Conservation (phyloP, 1,284 basidiomycete genomes). For the Cystobasidium sp. region DNA sequence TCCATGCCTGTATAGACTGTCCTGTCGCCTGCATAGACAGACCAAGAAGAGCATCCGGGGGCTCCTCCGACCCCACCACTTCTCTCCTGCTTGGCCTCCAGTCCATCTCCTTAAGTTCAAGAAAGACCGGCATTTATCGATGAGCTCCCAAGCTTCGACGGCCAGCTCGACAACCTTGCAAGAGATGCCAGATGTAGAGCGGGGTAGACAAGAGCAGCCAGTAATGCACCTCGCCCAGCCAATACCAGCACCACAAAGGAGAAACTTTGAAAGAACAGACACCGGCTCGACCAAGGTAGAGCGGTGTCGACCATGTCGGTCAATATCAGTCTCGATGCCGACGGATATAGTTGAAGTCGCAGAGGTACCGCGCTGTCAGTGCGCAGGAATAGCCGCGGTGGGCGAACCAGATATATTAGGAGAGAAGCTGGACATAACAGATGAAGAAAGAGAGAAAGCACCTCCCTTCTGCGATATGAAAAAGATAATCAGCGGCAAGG, state of each 20-base stretch:
- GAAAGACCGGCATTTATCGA: conserved; percentile 1
- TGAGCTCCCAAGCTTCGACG: conserved; percentile 3
- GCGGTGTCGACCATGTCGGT: conserved; percentile 11
- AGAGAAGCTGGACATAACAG: conserved; percentile 26
- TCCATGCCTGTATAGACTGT: background rate
- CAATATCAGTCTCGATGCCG: conserved; percentile 21
- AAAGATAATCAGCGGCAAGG: conserved; percentile 32
- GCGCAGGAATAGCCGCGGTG: background rate
- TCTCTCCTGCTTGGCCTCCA: background rate
- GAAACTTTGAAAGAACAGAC: conserved; percentile 4
- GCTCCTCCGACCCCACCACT: background rate
- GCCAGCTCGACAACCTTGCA: conserved; percentile 17
- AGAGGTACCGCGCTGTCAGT: conserved; percentile 20
- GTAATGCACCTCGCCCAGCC: background rate
- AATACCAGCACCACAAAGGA: background rate
- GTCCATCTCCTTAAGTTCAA: background rate
- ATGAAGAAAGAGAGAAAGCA: conserved; percentile 31
- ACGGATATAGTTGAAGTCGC: conserved; percentile 22
- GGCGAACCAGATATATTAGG: conserved; percentile 2
- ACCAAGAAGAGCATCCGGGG: background rate
- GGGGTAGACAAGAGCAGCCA: background rate
- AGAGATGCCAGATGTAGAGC: conserved; percentile 13
- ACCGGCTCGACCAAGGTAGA: conserved; percentile 21
- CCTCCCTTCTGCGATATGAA: conserved; percentile 29
- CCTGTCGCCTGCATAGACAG: background rate